Percentiles rank a stretch among this genome's conserved stretches.
These are phyloP conservation scores for Pseudomicrostroma phylloplanum DNA, from an alignment of 1,284 basidiomycete species.

Conservation along the genomic window DNA sequence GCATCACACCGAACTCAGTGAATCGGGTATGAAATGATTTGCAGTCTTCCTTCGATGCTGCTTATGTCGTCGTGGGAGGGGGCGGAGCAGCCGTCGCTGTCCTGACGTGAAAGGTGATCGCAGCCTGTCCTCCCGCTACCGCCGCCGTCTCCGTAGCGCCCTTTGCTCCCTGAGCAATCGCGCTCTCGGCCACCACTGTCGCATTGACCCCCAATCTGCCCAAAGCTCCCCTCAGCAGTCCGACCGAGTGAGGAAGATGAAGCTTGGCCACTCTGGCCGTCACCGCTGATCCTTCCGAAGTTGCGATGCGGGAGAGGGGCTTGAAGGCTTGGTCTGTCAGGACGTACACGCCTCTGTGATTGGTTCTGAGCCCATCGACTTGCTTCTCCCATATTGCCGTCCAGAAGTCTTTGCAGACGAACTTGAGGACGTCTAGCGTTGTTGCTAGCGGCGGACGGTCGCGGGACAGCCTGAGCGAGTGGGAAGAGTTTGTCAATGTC, in stretches of 20 bases:
- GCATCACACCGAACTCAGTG: no score
- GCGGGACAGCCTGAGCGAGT: conserved; percentile 57
- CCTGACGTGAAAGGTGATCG: conserved; percentile 36
- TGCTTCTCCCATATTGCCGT: conserved; percentile 80
- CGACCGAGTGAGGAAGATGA: conserved; percentile 32
- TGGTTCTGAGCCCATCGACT: conserved; percentile 88
- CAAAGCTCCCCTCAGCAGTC: conserved; percentile 35
- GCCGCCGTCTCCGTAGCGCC: conserved; percentile 15
- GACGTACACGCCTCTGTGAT: conserved; percentile 87
- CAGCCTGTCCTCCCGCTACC: neutral
- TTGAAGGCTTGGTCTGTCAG: conserved; percentile 85
- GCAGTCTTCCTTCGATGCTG: no score
- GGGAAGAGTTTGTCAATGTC: neutral
- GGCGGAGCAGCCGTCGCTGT: conserved; percentile 20
- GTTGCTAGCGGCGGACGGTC: conserved; percentile 70
- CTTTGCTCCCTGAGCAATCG: conserved; percentile 14
- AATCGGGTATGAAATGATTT: no score
- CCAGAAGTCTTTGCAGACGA: conserved; percentile 95
- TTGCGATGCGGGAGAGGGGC: conserved; percentile 67
- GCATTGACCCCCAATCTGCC: conserved; percentile 33
- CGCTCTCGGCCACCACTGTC: conserved; percentile 32
- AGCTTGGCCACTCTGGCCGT: conserved; percentile 12
- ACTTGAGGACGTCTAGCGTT: conserved; percentile 85
- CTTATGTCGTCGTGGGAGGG: no score
- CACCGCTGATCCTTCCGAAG: conserved; percentile 1